phyloP scores from a whole-genome alignment of 176 grass and related monocot genomes.

The Ananas comosus region DNA sequence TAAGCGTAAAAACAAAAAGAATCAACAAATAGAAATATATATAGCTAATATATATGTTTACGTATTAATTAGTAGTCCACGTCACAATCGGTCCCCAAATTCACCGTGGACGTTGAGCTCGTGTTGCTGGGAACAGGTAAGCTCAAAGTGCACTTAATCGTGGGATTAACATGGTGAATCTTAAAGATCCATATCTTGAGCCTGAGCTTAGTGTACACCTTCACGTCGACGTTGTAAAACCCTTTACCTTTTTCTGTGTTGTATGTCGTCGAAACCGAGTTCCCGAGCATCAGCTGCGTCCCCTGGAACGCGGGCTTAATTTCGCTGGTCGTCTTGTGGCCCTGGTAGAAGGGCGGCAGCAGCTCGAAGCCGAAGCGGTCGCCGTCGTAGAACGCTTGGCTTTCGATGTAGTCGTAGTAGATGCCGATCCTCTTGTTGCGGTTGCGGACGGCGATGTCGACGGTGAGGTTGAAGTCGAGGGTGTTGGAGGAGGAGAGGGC shows the following conservation, averaged over 20 bases:
- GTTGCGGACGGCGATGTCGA: conserved; percentile 23
- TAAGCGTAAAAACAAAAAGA: not conserved
- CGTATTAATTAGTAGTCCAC: conserved; percentile 35
- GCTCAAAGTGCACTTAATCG: conserved; percentile 44
- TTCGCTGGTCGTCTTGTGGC: conserved; percentile 38
- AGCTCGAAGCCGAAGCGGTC: not conserved
- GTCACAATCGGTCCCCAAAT: conserved; percentile 37
- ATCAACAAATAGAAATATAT: too few relatives aligned
- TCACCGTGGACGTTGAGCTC: conserved; percentile 6
- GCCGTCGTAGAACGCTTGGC: conserved; percentile 2
- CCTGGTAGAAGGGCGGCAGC: conserved; percentile 9
- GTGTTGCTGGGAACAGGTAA: conserved; percentile 43
- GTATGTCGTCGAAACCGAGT: conserved; percentile 33
- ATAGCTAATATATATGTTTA: too few relatives aligned
- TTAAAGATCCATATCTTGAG: conserved; percentile 49
- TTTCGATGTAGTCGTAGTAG: conserved; percentile 18
- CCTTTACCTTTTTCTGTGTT: conserved; percentile 40
- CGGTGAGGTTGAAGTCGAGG: conserved; percentile 9
- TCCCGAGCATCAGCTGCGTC: not conserved
- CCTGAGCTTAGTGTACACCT: conserved; percentile 33
- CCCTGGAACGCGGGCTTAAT: conserved; percentile 27
- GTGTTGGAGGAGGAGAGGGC: not conserved
- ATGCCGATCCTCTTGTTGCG: conserved; percentile 13
- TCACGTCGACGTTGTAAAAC: conserved; percentile 56
- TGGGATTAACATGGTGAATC: conserved; percentile 24